These are phyloP conservation scores for Psilocybe tampanensis DNA, from an alignment of 768 basidiomycete species.

Conservation along the genomic window DNA sequence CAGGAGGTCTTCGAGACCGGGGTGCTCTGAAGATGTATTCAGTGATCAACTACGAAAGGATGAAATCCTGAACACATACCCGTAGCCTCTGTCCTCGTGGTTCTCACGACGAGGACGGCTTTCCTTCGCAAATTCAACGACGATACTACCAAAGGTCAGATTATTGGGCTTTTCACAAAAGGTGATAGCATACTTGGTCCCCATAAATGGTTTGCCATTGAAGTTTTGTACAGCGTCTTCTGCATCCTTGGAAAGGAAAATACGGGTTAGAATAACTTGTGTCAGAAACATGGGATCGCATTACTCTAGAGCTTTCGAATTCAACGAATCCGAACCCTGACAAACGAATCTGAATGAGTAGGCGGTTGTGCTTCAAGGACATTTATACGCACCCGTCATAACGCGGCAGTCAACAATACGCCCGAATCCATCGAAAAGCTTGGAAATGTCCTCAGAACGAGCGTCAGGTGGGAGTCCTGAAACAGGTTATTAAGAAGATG, in stretches of 20 bases:
- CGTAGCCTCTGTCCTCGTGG: conserved; percentile 61
- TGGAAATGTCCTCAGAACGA: conserved; percentile 81
- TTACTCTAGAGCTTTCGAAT: conserved; percentile 83
- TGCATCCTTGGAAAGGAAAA: conserved; percentile 67
- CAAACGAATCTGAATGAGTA: conserved; percentile 9
- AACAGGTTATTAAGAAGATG: conserved; percentile 3
- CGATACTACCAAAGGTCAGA: conserved; percentile 58
- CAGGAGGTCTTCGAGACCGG: conserved; percentile 76
- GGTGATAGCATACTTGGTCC: conserved; percentile 60
- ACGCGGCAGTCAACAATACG: conserved; percentile 89
- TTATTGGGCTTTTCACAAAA: not conserved
- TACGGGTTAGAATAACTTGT: not conserved
- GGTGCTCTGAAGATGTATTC: conserved; percentile 41
- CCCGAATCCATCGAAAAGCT: conserved; percentile 91
- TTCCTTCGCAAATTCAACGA: conserved; percentile 96
- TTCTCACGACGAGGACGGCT: conserved; percentile 80
- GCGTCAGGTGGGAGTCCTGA: conserved; percentile 82
- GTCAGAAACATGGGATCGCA: conserved; percentile 7
- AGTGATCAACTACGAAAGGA: not conserved
- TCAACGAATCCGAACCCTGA: conserved; percentile 96
- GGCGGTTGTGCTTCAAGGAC: not conserved
- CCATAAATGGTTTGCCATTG: conserved; percentile 90
- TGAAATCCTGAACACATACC: conserved; percentile 39
- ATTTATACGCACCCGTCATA: conserved; percentile 78
- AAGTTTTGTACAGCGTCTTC: conserved; percentile 90